Percentiles rank a stretch among this genome's conserved stretches.
Conservation (phyloP, 345 rosid genomes). For the Angophora floribunda region DNA sequence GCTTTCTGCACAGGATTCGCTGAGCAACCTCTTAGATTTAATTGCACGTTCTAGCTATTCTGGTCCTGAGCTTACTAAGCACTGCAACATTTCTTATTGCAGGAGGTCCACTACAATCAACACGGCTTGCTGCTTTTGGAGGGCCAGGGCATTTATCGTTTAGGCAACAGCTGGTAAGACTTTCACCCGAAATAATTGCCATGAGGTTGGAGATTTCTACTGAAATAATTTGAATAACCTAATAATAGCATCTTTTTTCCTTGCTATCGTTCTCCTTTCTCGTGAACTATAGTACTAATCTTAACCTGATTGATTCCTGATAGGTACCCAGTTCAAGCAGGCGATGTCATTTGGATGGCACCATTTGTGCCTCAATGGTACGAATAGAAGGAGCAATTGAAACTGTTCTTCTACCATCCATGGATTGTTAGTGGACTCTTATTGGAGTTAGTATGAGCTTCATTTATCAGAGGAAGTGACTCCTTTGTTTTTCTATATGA, state of each 20-base stretch:
- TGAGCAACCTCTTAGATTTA: background rate
- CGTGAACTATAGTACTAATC: background rate
- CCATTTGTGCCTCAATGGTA: constrained; percentile 97
- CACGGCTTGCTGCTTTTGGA: constrained; percentile 90
- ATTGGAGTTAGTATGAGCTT: background rate
- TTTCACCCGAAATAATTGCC: background rate
- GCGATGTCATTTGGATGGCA: constrained; percentile 98
- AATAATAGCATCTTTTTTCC: background rate
- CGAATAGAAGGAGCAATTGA: constrained; percentile 9
- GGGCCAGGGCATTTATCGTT: constrained; percentile 86
- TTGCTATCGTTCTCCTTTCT: background rate
- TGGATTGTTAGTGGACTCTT: background rate
- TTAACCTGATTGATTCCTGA: background rate
- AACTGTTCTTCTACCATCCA: background rate
- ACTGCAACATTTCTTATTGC: constrained; percentile 3
- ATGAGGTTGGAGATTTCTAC: background rate
- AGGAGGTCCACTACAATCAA: constrained; percentile 96
- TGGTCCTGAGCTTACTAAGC: background rate
- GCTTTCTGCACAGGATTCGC: background rate
- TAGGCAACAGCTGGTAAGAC: constrained; percentile 80
- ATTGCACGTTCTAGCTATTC: background rate
- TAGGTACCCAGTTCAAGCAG: constrained; percentile 94
- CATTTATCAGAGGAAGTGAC: background rate
- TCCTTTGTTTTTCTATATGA: constrained; percentile 1
- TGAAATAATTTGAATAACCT: background rate